phyloP scores from a whole-genome alignment of 2,329 filamentous ascomycete genomes.

The Aspergillus sp. region DNA sequence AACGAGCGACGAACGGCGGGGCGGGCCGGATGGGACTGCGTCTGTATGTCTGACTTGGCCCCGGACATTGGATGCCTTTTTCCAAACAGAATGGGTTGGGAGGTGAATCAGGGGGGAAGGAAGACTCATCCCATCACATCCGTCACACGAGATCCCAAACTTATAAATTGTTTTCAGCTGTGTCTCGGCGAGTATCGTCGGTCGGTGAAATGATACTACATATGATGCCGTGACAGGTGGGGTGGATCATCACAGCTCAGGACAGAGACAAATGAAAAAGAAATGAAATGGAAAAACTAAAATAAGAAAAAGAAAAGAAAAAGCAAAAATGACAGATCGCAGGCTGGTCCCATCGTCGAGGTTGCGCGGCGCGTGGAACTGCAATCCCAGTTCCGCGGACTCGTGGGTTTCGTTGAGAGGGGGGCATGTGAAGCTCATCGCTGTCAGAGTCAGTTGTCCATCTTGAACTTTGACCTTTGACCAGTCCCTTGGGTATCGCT shows the following conservation, averaged over 20 bases:
- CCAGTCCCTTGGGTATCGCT: neutral
- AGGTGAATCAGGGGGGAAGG: neutral
- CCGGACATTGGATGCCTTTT: neutral
- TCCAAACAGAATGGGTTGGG: neutral
- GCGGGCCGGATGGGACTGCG: neutral
- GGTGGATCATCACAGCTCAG: neutral
- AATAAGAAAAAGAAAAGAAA: neutral
- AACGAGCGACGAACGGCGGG: neutral
- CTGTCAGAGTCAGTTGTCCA: neutral
- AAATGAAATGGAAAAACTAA: too few species aligned
- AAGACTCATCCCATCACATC: neutral
- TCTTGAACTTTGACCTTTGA: neutral
- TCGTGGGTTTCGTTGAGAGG: neutral
- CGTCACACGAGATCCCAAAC: neutral
- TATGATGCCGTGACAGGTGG: neutral
- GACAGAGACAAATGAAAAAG: neutral
- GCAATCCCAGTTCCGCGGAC: conserved; percentile 2
- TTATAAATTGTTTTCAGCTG: neutral
- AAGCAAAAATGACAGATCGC: neutral
- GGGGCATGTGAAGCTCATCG: conserved; percentile 2
- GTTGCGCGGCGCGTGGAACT: conserved; percentile 5
- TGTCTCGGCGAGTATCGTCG: neutral
- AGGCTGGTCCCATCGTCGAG: neutral
- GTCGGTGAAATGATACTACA: neutral
- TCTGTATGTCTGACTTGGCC: neutral